Conservation (phyloP, 441 rosid species). For the Populus hybrid region DNA sequence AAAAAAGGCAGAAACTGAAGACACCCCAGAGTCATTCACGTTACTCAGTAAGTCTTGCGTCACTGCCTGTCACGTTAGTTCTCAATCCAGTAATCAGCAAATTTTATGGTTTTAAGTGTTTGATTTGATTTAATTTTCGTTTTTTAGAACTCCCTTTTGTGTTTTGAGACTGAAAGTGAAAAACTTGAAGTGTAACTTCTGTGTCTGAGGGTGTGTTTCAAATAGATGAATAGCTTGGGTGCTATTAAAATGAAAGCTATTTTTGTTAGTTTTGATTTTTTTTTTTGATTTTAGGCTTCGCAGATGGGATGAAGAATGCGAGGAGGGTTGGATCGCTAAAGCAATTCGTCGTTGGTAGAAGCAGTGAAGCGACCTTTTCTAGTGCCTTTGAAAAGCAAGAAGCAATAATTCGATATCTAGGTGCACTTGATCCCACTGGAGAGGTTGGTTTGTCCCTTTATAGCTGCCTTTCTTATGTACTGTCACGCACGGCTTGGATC, state of each 20-base stretch:
- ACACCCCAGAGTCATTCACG: slow-evolving; percentile 56
- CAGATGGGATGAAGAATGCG: slow-evolving; percentile 78
- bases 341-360: slow-evolving; percentile 77
- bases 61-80: not conserved
- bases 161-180: not conserved
- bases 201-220: not conserved
- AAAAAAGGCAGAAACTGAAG: slow-evolving; percentile 40
- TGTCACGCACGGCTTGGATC: not conserved
- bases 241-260: too few relatives aligned
- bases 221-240: not conserved
- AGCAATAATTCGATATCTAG: slow-evolving; percentile 66
- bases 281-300: slow-evolving; percentile 43
- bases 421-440: slow-evolving; percentile 66
- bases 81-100: not conserved
- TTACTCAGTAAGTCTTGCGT: slow-evolving; percentile 49
- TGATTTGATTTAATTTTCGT: not conserved
- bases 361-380: slow-evolving; percentile 84
- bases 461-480: not conserved
- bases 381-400: slow-evolving; percentile 86
- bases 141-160: not conserved
- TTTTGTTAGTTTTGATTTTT: not conserved
- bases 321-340: slow-evolving; percentile 66
- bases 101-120: not conserved
- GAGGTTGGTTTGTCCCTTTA: slow-evolving; percentile 56
- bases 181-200: not conserved